Evolutionary conservation across 768 basidiomycete genomes (phyloP).

Genomic region (Auricularia heimuer): DNA sequence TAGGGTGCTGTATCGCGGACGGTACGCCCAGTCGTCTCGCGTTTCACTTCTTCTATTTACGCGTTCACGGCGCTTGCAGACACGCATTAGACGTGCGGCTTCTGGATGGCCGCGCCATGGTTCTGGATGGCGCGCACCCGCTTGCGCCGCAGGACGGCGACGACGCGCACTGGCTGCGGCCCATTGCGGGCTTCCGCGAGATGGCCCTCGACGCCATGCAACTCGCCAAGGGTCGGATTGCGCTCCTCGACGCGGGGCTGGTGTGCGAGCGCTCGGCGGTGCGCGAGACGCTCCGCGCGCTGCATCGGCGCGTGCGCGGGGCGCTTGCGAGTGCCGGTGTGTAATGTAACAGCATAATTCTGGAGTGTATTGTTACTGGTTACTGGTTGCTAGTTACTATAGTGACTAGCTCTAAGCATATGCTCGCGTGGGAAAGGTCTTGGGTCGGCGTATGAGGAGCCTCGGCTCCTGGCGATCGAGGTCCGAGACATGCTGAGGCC

Average conservation of each 20-base stretch:
- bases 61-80: slow-evolving; percentile 24
- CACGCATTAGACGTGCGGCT: slow-evolving; percentile 75
- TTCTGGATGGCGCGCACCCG: slow-evolving; percentile 59
- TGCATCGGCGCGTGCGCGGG: slow-evolving; percentile 7
- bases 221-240: slow-evolving; percentile 22
- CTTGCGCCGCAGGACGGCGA: slow-evolving; percentile 2
- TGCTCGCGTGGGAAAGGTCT: no score
- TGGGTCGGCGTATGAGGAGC: no score
- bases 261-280: slow-evolving; percentile 38
- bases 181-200: slow-evolving; percentile 49
- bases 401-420: no score
- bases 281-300: slow-evolving; percentile 9
- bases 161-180: slow-evolving; percentile 27
- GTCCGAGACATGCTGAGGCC: no score
- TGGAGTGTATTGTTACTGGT: no score
- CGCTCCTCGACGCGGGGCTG: slow-evolving; percentile 50
- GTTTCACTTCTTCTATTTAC: neutral
- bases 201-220: slow-evolving; percentile 42
- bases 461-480: no score
- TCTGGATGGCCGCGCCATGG: slow-evolving; percentile 55
- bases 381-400: no score
- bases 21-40: slow-evolving; percentile 30
- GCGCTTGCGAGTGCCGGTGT: neutral
- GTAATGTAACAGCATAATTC: neutral
- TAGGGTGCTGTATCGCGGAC: slow-evolving; percentile 58